Percentiles rank a stretch among this genome's conserved stretches.
phyloP scores from a whole-genome alignment of 352 stramenopile genomes.

The Phytophthora palmivora region DNA sequence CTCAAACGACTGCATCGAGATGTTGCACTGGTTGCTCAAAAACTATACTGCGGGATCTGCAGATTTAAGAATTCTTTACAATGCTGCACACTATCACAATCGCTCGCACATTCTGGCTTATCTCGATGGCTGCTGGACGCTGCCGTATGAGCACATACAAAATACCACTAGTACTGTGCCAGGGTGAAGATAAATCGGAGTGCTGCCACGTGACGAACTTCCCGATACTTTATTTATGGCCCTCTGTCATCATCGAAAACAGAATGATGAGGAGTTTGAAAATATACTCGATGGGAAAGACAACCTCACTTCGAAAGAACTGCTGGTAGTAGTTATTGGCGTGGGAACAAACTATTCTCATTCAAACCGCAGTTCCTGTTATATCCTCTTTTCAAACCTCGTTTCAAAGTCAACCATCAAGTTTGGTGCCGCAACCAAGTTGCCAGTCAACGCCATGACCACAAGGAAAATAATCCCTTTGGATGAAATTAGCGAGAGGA shows the following conservation, averaged over 20 bases:
- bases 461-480: constrained; percentile 31
- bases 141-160: not conserved
- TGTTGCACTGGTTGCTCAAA: constrained; percentile 36
- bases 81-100: constrained; percentile 25
- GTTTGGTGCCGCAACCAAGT: not conserved
- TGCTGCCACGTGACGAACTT: no score
- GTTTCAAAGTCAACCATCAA: not conserved
- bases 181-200: no score
- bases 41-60: constrained; percentile 1
- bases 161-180: no score
- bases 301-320: no score
- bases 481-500: constrained; percentile 6
- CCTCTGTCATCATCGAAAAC: no score
- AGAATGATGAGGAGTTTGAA: constrained; percentile 9
- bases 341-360: constrained; percentile 17
- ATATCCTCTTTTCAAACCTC: no score
- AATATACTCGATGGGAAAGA: constrained; percentile 13
- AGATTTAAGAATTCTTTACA: constrained; percentile 28
- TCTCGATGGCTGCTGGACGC: constrained; percentile 29
- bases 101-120: constrained; percentile 34
- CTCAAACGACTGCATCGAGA: constrained; percentile 29
- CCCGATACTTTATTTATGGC: no score
- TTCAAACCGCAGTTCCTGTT: no score
- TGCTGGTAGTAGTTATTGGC: constrained; percentile 15
- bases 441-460: constrained; percentile 14